Evolutionary conservation across 2,329 filamentous ascomycete species (phyloP).

Genomic region (Talaromyces sp.): DNA sequence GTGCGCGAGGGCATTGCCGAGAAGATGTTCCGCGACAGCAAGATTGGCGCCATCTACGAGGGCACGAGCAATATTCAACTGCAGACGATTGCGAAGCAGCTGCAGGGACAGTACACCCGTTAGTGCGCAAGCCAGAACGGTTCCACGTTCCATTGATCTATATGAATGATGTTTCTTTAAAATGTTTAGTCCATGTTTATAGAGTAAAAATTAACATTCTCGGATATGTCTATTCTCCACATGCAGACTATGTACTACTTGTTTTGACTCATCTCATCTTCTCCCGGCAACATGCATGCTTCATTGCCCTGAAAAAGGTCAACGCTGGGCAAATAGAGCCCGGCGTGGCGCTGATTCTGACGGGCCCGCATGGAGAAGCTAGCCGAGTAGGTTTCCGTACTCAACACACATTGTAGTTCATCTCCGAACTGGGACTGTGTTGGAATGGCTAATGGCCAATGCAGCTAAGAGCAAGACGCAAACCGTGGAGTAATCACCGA

Average conservation of each 20-base stretch:
- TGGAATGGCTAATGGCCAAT: no score
- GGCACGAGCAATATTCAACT: slow-evolving; percentile 67
- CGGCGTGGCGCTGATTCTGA: not conserved
- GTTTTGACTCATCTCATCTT: not conserved
- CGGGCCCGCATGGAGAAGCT: not conserved
- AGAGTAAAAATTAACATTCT: not conserved
- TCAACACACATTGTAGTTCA: no score
- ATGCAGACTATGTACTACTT: not conserved
- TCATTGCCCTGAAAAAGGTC: not conserved
- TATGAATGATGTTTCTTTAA: not conserved
- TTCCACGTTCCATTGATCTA: no score
- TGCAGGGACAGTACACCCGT: slow-evolving; percentile 64
- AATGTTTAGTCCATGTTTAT: not conserved
- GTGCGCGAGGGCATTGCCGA: slow-evolving; percentile 93
- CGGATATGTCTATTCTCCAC: not conserved
- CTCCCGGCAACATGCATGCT: not conserved
- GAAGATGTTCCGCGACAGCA: slow-evolving; percentile 97
- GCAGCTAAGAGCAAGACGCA: not conserved
- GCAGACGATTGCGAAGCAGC: slow-evolving; percentile 64
- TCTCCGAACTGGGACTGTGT: not conserved
- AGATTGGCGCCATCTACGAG: slow-evolving; percentile 98
- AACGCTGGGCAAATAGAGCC: not conserved
- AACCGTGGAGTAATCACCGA: not conserved
- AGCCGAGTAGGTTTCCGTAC: not conserved
- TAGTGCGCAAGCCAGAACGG: slow-evolving; percentile 28